A percentile compares a stretch with the other conserved stretches of the same genome.
Conservation (phyloP, 371 early-diverging fungal genomes). For the Mortierella sp. region DNA sequence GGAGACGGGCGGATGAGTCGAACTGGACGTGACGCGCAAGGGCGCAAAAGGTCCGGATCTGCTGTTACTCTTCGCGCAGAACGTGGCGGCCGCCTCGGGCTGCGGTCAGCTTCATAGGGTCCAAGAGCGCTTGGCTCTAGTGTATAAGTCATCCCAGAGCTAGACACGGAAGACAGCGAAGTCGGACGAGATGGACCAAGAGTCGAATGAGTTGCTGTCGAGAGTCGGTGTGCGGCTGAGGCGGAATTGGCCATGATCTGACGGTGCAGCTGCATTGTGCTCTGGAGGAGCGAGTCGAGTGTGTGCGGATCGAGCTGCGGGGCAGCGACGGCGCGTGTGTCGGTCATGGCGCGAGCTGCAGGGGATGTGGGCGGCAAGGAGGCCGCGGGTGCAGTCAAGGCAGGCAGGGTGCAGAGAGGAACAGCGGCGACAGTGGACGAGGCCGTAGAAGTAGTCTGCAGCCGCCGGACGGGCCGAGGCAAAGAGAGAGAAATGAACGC, state of each 20-base stretch:
- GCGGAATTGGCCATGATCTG: not conserved
- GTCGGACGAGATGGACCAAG: not conserved
- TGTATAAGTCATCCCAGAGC: too few species aligned
- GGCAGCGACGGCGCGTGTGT: slow-evolving; percentile 9
- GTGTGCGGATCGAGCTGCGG: slow-evolving; percentile 15
- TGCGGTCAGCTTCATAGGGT: too few species aligned
- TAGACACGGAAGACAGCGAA: not conserved
- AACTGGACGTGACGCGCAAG: too few species aligned
- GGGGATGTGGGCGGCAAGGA: not conserved
- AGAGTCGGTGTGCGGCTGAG: slow-evolving; percentile 5
- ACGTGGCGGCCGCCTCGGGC: not conserved
- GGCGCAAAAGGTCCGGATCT: too few species aligned
- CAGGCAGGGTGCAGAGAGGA: not conserved
- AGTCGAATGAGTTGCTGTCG: not conserved
- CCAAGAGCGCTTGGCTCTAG: too few species aligned
- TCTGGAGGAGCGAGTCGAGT: slow-evolving; percentile 23
- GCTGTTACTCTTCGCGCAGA: too few species aligned
- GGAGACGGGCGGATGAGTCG: too few species aligned
- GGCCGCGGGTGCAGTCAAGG: not conserved
- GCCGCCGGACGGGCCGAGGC: not conserved
- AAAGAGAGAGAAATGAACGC: not conserved
- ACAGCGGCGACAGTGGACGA: not conserved
- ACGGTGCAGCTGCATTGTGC: slow-evolving; percentile 21
- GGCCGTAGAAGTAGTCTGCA: not conserved
- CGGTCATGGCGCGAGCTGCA: not conserved